phyloP scores from a whole-genome alignment of 306 rosid genomes.

The Cucumis sativus region DNA sequence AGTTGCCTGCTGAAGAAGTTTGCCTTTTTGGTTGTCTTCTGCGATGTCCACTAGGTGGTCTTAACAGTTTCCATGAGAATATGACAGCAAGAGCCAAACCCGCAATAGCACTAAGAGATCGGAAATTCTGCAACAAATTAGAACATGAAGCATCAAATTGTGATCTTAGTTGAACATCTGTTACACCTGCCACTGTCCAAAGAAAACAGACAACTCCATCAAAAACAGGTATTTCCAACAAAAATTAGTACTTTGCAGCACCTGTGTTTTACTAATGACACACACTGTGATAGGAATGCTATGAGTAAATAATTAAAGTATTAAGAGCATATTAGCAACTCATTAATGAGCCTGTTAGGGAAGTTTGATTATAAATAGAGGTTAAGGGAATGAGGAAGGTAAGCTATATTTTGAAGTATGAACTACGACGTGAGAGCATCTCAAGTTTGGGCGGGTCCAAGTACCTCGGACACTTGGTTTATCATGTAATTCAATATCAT shows the following conservation, averaged over 20 bases:
- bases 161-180: not conserved
- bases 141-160: not conserved
- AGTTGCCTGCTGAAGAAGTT: slow-evolving; percentile 45
- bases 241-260: not conserved
- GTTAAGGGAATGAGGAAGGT: no score
- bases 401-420: no score
- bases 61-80: slow-evolving; percentile 85
- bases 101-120: slow-evolving; percentile 76
- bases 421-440: no score
- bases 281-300: no score
- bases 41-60: slow-evolving; percentile 48
- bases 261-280: not conserved
- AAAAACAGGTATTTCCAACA: not conserved
- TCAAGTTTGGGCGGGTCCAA: not conserved
- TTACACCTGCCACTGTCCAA: not conserved
- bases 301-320: no score
- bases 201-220: not conserved
- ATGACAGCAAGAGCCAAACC: slow-evolving; percentile 80
- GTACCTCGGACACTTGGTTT: not conserved
- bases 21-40: slow-evolving; percentile 70
- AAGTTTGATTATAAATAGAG: no score
- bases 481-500: not conserved
- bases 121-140: slow-evolving; percentile 48
- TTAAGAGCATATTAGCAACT: no score
- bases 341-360: no score